phyloP scores from a whole-genome alignment of 2,329 filamentous ascomycete genomes.

The Didymellaceae sp. region DNA sequence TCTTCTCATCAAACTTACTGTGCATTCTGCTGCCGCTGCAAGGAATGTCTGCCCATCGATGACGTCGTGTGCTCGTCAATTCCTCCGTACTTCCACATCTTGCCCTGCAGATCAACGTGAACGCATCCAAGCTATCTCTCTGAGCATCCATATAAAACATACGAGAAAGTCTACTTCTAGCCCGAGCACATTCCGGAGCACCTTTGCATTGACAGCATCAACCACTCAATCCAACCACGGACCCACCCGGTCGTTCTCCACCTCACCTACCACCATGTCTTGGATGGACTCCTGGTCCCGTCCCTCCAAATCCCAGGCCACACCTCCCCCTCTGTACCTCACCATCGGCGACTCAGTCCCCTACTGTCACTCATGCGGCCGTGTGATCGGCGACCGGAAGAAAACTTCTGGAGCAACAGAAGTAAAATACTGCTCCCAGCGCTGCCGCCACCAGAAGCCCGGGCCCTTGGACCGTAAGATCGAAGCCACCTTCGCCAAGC shows the following conservation, averaged over 20 bases:
- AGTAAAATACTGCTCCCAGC: constrained; percentile 64
- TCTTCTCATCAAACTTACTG: neutral
- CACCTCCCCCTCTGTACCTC: constrained; percentile 63
- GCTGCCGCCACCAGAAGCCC: constrained; percentile 61
- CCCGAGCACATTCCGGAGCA: neutral
- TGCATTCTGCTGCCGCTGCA: neutral
- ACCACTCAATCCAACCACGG: neutral
- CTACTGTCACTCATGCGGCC: constrained; percentile 65
- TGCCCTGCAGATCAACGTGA: constrained; percentile 9
- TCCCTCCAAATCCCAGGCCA: constrained; percentile 49
- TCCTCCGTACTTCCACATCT: constrained; percentile 8
- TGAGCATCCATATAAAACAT: no score
- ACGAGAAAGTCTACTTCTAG: neutral
- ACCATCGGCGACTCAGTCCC: constrained; percentile 56
- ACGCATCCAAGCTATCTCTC: no score
- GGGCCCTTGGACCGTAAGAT: constrained; percentile 59
- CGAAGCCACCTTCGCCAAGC: constrained; percentile 56
- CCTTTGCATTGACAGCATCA: neutral
- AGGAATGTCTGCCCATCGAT: constrained; percentile 20
- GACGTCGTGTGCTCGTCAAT: constrained; percentile 32
- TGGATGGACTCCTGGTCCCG: constrained; percentile 60
- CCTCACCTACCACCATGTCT: constrained; percentile 46
- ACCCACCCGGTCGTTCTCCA: neutral
- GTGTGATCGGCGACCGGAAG: constrained; percentile 57
- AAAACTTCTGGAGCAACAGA: constrained; percentile 42